phyloP scores from a whole-genome alignment of 2,329 filamentous ascomycete genomes.

The Pezicula radicicola region DNA sequence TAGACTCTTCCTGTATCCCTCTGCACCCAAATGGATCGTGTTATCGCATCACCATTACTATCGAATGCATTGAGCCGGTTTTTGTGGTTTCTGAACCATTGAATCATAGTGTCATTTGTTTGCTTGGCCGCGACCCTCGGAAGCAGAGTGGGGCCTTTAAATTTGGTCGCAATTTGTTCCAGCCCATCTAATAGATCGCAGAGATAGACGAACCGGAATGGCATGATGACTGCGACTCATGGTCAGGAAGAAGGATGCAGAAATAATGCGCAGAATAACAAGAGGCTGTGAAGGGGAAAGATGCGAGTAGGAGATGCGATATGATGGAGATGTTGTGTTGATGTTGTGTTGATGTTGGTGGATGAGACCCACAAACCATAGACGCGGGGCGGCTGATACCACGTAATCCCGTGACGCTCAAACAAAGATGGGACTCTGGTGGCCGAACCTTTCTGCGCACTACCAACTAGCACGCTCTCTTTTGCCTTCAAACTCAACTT shows the following conservation, averaged over 20 bases:
- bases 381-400: no score
- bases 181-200: conserved; percentile 72
- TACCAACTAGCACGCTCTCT: no score
- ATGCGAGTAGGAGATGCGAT: background rate
- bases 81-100: conserved; percentile 70
- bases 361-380: no score
- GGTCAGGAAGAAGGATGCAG: background rate
- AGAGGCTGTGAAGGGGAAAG: background rate
- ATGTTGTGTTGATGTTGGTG: no score
- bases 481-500: no score
- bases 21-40: conserved; percentile 76
- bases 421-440: no score
- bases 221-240: conserved; percentile 41
- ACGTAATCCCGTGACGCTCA: no score
- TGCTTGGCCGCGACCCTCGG: conserved; percentile 39
- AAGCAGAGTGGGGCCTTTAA: conserved; percentile 34
- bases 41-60: conserved; percentile 58
- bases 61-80: conserved; percentile 52
- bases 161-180: conserved; percentile 42
- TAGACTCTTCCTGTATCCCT: conserved; percentile 77
- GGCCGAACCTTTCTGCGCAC: no score
- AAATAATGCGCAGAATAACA: background rate
- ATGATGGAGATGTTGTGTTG: no score
- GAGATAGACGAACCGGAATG: conserved; percentile 65
- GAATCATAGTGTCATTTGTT: conserved; percentile 52